phyloP scores from a whole-genome alignment of 2,329 filamentous ascomycete genomes.

The Fusarium tricinctum region DNA sequence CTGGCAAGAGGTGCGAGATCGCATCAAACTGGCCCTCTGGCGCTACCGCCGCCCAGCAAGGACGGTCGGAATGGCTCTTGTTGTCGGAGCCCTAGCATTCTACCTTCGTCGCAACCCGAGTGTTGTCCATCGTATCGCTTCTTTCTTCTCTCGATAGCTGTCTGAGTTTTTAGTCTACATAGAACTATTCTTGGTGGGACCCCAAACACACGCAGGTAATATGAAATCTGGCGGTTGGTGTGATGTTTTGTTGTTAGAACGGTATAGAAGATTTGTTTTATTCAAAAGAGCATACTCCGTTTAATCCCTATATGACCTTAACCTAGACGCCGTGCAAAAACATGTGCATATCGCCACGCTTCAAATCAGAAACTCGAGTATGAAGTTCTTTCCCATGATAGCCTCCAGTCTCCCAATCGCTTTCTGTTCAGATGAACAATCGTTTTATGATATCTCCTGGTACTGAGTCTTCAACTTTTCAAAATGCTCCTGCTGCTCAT shows the following conservation, averaged over 20 bases:
- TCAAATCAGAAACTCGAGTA: constrained; percentile 20
- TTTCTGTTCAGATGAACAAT: neutral
- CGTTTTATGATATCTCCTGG: constrained; percentile 58
- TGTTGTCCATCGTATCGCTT: constrained; percentile 48
- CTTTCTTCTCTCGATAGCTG: constrained; percentile 46
- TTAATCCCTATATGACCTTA: constrained; percentile 34
- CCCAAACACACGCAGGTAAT: constrained; percentile 9
- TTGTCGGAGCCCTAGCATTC: constrained; percentile 77
- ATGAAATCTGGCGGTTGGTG: constrained; percentile 18
- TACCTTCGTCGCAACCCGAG: constrained; percentile 70
- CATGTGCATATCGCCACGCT: constrained; percentile 35
- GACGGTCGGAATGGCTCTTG: constrained; percentile 73
- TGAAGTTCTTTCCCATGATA: constrained; percentile 15
- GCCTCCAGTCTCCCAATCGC: constrained; percentile 3
- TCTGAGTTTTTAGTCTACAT: neutral
- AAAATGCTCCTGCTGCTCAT: constrained; percentile 82
- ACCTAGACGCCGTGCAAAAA: constrained; percentile 47
- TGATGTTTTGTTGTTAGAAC: constrained; percentile 7
- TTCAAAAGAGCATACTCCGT: constrained; percentile 24
- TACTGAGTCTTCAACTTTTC: constrained; percentile 73
- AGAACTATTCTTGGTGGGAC: neutral
- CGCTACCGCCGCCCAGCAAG: constrained; percentile 75
- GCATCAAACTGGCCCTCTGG: constrained; percentile 62
- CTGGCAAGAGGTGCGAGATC: constrained; percentile 67
- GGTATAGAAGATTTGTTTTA: constrained; percentile 21